These are phyloP conservation scores for Hypericum perforatum DNA, from an alignment of 345 rosid species.

Conservation along the genomic window DNA sequence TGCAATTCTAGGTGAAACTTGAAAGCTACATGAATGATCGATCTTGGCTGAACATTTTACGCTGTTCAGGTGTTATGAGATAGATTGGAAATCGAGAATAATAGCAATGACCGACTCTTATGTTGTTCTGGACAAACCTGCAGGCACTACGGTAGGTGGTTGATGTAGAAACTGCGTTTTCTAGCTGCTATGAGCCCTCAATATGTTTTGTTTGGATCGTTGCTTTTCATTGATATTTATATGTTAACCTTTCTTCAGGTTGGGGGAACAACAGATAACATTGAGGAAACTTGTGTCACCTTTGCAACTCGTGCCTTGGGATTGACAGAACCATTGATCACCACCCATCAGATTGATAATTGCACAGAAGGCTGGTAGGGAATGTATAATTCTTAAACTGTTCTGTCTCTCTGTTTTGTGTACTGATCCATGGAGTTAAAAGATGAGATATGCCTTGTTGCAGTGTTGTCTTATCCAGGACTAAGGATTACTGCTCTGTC, in stretches of 20 bases:
- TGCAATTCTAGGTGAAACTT: background rate
- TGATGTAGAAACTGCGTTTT: slow-evolving; percentile 7
- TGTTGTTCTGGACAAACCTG: slow-evolving; percentile 92
- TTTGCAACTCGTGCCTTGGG: slow-evolving; percentile 73
- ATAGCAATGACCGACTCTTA: slow-evolving; percentile 58
- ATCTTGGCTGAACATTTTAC: background rate
- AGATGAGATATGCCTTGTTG: slow-evolving; percentile 16
- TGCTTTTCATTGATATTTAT: too few species aligned
- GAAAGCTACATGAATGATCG: background rate
- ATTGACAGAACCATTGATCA: slow-evolving; percentile 45
- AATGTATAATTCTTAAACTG: background rate
- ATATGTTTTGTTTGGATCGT: too few species aligned
- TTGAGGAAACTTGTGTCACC: slow-evolving; percentile 88
- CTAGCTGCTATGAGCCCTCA: too few species aligned
- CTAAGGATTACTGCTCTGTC: slow-evolving; percentile 70
- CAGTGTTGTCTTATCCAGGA: slow-evolving; percentile 78
- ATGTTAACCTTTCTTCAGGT: slow-evolving; percentile 35
- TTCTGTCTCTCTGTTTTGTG: slow-evolving; percentile 2
- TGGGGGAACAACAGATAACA: slow-evolving; percentile 88
- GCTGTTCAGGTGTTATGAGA: slow-evolving; percentile 69
- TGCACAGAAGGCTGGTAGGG: slow-evolving; percentile 93
- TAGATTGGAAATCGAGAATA: slow-evolving; percentile 80
- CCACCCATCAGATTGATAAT: slow-evolving; percentile 96
- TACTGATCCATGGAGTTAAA: background rate
- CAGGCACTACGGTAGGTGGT: slow-evolving; percentile 73